Conservation (phyloP, 139 green algal genomes). For the Chlorella sorokiniana region DNA sequence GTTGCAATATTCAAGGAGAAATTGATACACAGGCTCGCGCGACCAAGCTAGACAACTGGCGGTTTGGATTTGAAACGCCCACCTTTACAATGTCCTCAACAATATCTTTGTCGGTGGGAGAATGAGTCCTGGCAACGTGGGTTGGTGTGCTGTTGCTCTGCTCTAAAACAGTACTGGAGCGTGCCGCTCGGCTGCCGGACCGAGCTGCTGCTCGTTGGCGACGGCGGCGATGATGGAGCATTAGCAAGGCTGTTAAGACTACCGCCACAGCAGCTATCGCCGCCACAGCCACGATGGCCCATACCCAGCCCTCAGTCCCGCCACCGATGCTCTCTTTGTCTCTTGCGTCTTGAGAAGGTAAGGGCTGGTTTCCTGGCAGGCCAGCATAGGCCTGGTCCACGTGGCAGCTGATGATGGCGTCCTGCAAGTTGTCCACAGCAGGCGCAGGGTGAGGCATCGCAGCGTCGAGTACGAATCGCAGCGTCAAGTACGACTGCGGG, state of each 20-base stretch:
- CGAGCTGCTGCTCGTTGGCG: no score
- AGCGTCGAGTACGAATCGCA: background rate
- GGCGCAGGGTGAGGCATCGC: background rate
- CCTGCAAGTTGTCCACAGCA: background rate
- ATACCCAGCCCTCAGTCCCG: background rate
- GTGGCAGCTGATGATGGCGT: background rate
- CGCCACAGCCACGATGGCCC: background rate
- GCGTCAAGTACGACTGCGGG: background rate
- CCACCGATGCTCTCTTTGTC: background rate
- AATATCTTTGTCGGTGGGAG: no score
- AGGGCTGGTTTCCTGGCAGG: background rate
- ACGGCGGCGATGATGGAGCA: background rate
- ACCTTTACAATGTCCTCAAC: no score
- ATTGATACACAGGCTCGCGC: no score
- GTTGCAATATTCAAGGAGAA: no score
- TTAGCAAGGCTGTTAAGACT: background rate
- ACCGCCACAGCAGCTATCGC: background rate
- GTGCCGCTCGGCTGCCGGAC: no score
- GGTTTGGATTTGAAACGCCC: no score
- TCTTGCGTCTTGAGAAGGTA: background rate
- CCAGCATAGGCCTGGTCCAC: background rate
- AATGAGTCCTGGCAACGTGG: no score
- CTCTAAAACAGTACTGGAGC: no score
- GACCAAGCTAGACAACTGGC: no score
- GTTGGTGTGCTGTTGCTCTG: no score